Conservation (phyloP, 2,329 filamentous ascomycete species). For the Tolypocladium paradoxum region DNA sequence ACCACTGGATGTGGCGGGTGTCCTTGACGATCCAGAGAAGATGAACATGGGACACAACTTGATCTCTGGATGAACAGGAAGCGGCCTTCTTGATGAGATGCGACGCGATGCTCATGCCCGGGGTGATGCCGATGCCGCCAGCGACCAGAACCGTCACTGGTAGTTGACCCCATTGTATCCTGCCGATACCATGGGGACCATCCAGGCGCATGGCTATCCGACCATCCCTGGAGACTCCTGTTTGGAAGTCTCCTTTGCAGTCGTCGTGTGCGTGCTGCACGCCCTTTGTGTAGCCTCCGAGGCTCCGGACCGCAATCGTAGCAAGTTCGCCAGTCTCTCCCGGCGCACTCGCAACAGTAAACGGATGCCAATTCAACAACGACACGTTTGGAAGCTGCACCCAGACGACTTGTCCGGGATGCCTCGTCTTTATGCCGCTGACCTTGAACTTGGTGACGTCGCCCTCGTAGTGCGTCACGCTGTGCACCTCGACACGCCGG, state of each 20-base stretch:
- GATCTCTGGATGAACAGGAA: background rate
- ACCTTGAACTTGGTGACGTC: conserved; percentile 12
- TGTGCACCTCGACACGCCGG: conserved; percentile 4
- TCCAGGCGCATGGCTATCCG: conserved; percentile 7
- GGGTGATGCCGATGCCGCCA: conserved; percentile 14
- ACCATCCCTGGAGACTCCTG: background rate
- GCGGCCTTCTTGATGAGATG: conserved; percentile 6
- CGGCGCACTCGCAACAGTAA: conserved; percentile 11
- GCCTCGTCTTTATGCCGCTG: conserved; percentile 2
- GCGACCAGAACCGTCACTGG: conserved; percentile 11
- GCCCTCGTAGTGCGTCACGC: conserved; percentile 7
- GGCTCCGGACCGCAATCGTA: conserved; percentile 6
- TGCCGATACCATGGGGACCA: conserved; percentile 11
- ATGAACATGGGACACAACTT: background rate
- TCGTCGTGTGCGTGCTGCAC: background rate
- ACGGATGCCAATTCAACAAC: conserved; percentile 15
- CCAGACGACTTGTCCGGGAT: conserved; percentile 13
- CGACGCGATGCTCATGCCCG: conserved; percentile 11
- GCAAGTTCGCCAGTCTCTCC: background rate
- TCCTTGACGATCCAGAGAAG: background rate
- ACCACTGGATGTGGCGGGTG: background rate
- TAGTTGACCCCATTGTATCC: conserved; percentile 7
- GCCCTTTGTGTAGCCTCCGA: conserved; percentile 1
- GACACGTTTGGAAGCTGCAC: conserved; percentile 11
- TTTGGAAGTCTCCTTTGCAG: background rate